phyloP scores from a whole-genome alignment of 768 basidiomycete genomes.

The Boletus vermiculosoides region DNA sequence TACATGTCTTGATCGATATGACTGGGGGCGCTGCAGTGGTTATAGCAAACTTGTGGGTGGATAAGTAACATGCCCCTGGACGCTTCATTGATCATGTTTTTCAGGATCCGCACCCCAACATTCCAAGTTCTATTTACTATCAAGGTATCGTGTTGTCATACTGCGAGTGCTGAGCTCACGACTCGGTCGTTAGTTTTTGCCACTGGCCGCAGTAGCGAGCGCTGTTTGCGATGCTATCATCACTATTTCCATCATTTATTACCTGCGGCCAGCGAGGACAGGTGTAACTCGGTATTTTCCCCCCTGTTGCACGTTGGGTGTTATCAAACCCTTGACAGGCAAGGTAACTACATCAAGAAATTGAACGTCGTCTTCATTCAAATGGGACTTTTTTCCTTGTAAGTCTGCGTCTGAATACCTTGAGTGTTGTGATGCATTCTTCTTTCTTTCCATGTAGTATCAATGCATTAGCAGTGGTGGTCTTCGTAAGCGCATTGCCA shows the following conservation, averaged over 20 bases:
- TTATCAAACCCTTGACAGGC: background rate
- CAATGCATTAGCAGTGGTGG: conserved; percentile 6
- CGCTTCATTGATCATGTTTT: background rate
- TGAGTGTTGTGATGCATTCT: background rate
- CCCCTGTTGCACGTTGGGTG: background rate
- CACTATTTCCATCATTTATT: conserved; percentile 16
- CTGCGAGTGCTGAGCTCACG: background rate
- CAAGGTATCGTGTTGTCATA: conserved; percentile 1
- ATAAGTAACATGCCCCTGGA: background rate
- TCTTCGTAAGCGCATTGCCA: background rate
- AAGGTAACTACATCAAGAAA: conserved; percentile 11
- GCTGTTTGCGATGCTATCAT: conserved; percentile 23
- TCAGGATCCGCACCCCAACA: conserved; percentile 12
- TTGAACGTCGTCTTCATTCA: conserved; percentile 17
- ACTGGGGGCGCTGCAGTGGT: background rate
- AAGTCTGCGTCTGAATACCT: background rate
- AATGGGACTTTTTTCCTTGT: conserved; percentile 23
- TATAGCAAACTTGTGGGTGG: background rate
- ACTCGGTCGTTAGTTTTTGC: conserved; percentile 1
- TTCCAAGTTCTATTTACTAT: background rate
- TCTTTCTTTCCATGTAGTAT: conserved; percentile 1
- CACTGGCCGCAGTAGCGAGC: conserved; percentile 12
- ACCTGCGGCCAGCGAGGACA: conserved; percentile 12
- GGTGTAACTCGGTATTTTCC: conserved; percentile 10
- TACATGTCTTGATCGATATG: background rate